Conservation (phyloP, 176 grass and related monocot species). For the Oryza punctata region DNA sequence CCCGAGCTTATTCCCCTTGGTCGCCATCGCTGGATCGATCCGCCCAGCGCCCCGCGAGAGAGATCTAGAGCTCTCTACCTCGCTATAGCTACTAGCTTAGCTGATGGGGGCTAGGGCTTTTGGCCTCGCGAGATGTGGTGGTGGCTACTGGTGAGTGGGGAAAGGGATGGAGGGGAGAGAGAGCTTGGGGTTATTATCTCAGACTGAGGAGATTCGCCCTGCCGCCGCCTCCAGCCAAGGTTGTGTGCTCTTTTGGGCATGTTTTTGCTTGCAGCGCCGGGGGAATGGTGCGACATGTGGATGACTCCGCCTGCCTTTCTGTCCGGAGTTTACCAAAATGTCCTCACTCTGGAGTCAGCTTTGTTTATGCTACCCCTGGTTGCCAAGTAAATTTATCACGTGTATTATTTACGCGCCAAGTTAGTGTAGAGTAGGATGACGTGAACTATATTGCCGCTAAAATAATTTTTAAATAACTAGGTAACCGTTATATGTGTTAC, state of each 20-base stretch:
- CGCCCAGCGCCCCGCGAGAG: not conserved
- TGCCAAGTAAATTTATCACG: not conserved
- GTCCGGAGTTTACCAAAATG: not conserved
- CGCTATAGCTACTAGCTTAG: not conserved
- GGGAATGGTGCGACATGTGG: not conserved
- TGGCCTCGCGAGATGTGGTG: conserved; percentile 1
- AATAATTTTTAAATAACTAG: not conserved
- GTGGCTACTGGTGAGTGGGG: conserved; percentile 13
- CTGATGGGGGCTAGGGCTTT: not conserved
- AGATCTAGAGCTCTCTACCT: conserved; percentile 36
- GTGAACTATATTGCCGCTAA: not conserved
- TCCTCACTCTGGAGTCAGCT: not conserved
- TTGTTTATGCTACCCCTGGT: not conserved
- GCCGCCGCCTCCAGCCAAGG: conserved; percentile 60
- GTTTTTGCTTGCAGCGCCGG: conserved; percentile 28
- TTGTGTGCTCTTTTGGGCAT: conserved; percentile 9
- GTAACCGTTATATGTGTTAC: not conserved
- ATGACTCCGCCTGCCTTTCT: not conserved
- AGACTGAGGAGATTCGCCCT: conserved; percentile 51
- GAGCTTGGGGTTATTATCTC: conserved; percentile 39
- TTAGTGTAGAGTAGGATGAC: not conserved
- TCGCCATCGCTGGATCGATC: conserved; percentile 41
- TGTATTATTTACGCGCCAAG: not conserved
- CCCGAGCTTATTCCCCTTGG: conserved; percentile 43
- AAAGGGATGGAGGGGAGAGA: conserved; percentile 24